phyloP scores from a whole-genome alignment of 2,329 filamentous ascomycete species.

The Trichoderma atroviride region DNA sequence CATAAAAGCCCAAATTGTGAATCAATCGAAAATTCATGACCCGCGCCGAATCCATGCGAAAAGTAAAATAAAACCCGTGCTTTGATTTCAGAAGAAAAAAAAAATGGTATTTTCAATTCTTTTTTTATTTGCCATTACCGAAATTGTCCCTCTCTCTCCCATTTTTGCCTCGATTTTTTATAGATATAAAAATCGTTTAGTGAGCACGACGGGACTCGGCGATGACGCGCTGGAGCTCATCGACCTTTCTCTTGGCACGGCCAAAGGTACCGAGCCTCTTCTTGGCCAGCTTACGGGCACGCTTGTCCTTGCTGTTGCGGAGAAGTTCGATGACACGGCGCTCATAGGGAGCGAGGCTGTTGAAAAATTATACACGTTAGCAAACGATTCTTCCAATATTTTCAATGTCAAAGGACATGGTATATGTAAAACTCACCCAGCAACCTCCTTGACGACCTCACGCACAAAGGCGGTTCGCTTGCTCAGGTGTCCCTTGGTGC shows the following conservation, averaged over 20 bases:
- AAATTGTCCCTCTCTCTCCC: background rate
- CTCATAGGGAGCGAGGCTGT: constrained; percentile 90
- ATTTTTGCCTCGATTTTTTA: background rate
- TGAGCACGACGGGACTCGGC: constrained; percentile 81
- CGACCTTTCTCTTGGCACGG: constrained; percentile 99
- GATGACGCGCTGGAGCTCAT: constrained; percentile 97
- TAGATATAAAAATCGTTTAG: constrained; percentile 46
- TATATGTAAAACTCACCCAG: constrained; percentile 66
- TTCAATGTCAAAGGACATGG: background rate
- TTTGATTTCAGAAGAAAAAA: background rate
- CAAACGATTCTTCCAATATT: background rate
- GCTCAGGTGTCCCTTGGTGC: constrained; percentile 93
- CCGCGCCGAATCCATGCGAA: constrained; percentile 42
- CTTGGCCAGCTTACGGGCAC: constrained; percentile 98
- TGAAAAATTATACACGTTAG: background rate
- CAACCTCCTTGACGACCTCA: constrained; percentile 97
- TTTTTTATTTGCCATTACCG: background rate
- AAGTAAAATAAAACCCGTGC: constrained; percentile 26
- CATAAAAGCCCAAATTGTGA: constrained; percentile 16
- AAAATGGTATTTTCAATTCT: background rate
- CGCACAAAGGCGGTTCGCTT: constrained; percentile 97
- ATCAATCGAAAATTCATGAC: constrained; percentile 38
- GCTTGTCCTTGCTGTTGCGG: constrained; percentile 99
- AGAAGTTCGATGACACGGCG: constrained; percentile 98
- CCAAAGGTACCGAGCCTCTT: constrained; percentile 99